Base-by-base conservation (phyloP, 2,329 filamentous ascomycete species). In the Neobulgaria alba region DNA sequence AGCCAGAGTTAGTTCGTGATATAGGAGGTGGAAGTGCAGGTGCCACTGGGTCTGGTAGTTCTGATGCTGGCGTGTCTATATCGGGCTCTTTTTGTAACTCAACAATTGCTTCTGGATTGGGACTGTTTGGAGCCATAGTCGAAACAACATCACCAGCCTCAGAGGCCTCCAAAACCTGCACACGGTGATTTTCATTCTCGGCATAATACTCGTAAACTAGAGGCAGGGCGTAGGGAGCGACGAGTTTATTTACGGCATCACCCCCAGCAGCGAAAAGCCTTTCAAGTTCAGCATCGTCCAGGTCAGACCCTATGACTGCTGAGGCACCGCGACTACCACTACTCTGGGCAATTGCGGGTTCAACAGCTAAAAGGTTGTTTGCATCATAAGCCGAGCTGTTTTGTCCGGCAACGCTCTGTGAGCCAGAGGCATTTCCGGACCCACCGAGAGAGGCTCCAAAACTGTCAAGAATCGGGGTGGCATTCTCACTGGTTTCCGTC, bases 201-300 rank as follows among this genome's bases (percentile, higher is more conserved):
- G 7, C 23, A 12, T 26, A 26, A 26, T 26, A 26, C 23, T 26
- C 23, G 23, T 26, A 26, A 7, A 7, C 23, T 7, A 26, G 7
- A 7, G 23, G 23, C 23, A 7, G 7, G 23, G 12, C 12, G 23
- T 26, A 26, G 7, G 23, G 23, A 7, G 23, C 12, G 12, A 26
- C 12, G 23, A 7, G 23, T 7, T 26, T 7, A 26, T 26, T 12
- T 7, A 12, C 23, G 7, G 23, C 7, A 26, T 26, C 23, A 26
- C 12, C 23, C 12, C 23, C 21, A 37, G 17, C 18, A 12, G 35
- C 20, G 19, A 26, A 38, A 31, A 29, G 5, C 4, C 9, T 17
- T 33, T 33, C 31, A 33, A 17, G 20, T 19, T 33, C 33, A 34
- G 31, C 39, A 32, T 39, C 32, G 20, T 47, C 26, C 10, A 36